phyloP scores from a whole-genome alignment of 2,329 filamentous ascomycete species.

The Aspergillus melleus region DNA sequence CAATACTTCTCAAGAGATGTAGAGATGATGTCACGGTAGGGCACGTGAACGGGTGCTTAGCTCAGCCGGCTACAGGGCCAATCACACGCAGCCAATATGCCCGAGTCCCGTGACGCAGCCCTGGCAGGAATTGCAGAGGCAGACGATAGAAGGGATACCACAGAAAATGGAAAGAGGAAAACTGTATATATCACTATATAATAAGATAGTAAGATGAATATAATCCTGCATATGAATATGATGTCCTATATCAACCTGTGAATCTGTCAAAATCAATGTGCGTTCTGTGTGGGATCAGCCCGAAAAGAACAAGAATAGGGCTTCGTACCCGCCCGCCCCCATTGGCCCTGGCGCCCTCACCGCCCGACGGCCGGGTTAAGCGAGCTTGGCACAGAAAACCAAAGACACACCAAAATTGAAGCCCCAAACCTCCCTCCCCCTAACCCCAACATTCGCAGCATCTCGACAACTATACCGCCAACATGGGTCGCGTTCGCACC shows the following conservation, averaged over 20 bases:
- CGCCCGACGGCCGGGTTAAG: neutral
- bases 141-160: neutral
- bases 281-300: neutral
- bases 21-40: neutral
- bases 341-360: neutral
- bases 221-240: no score
- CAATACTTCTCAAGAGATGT: no score
- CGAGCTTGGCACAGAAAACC: conserved; percentile 4
- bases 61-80: neutral
- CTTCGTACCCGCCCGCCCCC: neutral
- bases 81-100: neutral
- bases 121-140: neutral
- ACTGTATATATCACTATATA: no score
- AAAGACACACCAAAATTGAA: conserved; percentile 5
- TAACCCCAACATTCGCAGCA: neutral
- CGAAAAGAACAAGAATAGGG: neutral
- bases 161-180: neutral
- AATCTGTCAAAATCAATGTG: neutral
- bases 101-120: no score
- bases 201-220: no score
- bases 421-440: neutral
- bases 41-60: neutral
- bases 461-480: conserved; percentile 30
- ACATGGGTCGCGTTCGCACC: conserved; percentile 52
- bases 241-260: no score